Conservation (phyloP, 805 yeast genomes). For the Hanseniaspora valbyensis region DNA sequence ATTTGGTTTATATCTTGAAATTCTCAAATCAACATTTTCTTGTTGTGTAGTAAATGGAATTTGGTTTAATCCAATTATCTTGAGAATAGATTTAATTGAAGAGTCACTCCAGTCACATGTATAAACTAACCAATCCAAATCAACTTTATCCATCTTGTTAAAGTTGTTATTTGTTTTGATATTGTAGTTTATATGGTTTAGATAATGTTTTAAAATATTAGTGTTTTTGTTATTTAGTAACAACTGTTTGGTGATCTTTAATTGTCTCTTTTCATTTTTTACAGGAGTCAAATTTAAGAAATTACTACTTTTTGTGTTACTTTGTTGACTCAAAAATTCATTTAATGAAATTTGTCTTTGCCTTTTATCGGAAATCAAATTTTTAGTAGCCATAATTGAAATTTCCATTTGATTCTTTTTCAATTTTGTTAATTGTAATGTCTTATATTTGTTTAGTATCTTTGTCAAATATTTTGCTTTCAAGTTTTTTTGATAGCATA, state of each 20-base stretch:
- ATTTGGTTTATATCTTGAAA: conserved; percentile 7
- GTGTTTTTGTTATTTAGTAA: background rate
- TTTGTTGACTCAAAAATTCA: conserved; percentile 8
- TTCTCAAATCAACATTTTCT: background rate
- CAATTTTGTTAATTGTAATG: conserved; percentile 24
- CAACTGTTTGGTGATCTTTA: background rate
- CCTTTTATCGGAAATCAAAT: conserved; percentile 28
- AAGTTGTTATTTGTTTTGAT: background rate
- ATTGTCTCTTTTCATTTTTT: conserved; percentile 10
- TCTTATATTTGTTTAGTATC: conserved; percentile 28
- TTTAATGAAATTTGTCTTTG: conserved; percentile 21
- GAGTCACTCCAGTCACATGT: conserved; percentile 3
- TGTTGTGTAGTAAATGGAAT: conserved; percentile 22
- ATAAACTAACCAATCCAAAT: conserved; percentile 4
- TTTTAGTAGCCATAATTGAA: conserved; percentile 30
- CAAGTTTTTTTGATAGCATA: conserved; percentile 27
- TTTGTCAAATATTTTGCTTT: conserved; percentile 27
- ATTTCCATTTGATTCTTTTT: conserved; percentile 34
- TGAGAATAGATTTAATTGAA: background rate
- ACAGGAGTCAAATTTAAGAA: conserved; percentile 6
- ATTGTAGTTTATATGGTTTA: conserved; percentile 8
- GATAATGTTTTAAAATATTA: background rate
- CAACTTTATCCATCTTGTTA: background rate
- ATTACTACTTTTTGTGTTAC: background rate
- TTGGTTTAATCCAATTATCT: conserved; percentile 17